Conservation (phyloP, 2,329 filamentous ascomycete genomes). For the Rugonectria rugulosa region DNA sequence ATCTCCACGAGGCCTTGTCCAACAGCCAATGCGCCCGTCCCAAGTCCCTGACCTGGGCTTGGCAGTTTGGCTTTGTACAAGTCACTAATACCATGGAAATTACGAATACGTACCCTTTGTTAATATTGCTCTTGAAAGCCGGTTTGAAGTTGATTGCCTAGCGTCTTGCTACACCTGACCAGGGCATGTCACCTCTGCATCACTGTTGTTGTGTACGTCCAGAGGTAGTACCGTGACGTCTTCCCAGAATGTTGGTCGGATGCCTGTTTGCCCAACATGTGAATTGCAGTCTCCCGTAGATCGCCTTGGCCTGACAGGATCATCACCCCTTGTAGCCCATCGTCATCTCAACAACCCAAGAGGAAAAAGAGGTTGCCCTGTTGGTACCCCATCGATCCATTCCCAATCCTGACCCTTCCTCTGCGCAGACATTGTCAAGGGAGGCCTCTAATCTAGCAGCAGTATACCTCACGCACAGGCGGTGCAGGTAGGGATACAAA, state of each 20-base stretch:
- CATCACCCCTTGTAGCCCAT: no score
- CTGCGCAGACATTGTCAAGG: no score
- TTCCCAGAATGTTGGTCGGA: not conserved
- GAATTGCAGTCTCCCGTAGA: no score
- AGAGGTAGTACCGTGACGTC: not conserved
- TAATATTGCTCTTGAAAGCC: not conserved
- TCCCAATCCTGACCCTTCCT: not conserved
- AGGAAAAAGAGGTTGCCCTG: no score
- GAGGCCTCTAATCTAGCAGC: constrained; percentile 12
- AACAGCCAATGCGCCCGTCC: no score
- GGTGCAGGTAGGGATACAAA: not conserved
- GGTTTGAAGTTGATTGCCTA: constrained; percentile 1
- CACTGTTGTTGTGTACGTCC: no score
- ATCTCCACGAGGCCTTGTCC: constrained; percentile 16
- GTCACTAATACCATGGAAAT: not conserved
- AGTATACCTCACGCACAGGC: not conserved
- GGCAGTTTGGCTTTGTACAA: no score
- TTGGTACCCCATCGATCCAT: constrained; percentile 12
- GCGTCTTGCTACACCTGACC: not conserved
- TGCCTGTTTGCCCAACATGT: not conserved
- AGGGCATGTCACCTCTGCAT: not conserved
- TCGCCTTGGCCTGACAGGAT: no score
- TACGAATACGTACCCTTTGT: constrained; percentile 2
- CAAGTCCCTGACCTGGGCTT: not conserved
- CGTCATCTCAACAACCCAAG: not conserved